Conservation (phyloP, 2,329 filamentous ascomycete genomes). For the Ophiosphaerella narmari region DNA sequence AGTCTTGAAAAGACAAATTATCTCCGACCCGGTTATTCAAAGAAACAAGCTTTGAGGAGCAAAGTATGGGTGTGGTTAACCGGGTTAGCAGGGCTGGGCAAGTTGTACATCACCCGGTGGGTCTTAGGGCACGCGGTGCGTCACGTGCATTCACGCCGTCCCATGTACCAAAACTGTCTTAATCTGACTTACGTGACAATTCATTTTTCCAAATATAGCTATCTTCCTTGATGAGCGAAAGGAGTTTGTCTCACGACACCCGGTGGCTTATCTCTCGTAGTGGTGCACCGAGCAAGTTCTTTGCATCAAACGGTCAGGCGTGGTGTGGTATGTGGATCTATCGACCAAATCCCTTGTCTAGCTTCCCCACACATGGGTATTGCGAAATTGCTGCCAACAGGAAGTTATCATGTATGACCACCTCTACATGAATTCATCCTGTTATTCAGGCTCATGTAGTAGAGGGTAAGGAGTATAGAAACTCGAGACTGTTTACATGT, state of each 20-base stretch:
- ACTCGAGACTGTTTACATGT: conserved; percentile 1
- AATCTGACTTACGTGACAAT: background rate
- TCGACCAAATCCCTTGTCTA: background rate
- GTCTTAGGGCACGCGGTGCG: background rate
- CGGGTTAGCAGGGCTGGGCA: background rate
- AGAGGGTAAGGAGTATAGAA: conserved; percentile 12
- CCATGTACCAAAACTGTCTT: background rate
- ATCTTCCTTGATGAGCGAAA: background rate
- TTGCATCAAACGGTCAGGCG: background rate
- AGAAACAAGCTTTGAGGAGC: background rate
- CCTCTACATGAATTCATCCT: conserved; percentile 11
- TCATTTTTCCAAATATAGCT: background rate
- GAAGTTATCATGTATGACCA: background rate
- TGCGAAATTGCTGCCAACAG: background rate
- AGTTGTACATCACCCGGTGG: background rate
- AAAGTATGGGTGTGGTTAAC: background rate
- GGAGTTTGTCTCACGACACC: background rate
- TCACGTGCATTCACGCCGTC: background rate
- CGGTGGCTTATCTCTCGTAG: background rate
- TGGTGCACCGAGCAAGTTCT: background rate
- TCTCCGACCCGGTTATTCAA: background rate
- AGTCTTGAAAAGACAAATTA: background rate
- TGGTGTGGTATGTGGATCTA: background rate
- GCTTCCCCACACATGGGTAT: background rate
- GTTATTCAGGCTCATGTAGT: conserved; percentile 18